Evolutionary conservation across 2,329 filamentous ascomycete genomes (phyloP), one percentile per base, ranked within the genome.

Genomic region (Byssochlamys sp.): DNA sequence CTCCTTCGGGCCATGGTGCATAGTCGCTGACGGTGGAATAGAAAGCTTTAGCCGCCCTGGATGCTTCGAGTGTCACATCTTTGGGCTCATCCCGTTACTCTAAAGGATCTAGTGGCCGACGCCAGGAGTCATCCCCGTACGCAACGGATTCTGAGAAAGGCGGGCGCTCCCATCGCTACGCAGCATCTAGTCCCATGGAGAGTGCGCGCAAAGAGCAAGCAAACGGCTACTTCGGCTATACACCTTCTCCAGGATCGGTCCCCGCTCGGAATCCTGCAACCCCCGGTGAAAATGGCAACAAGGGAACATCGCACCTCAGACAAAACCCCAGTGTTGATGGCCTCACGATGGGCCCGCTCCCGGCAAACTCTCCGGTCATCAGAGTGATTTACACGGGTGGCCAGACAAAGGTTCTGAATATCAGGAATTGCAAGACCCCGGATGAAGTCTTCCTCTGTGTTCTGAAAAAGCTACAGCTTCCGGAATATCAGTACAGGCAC

Each of bases 361-460:
- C 91, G 58, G 82, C 86, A 62, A 89, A 91, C 73, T 90, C 95
- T 71, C 88, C 91, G 59, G 84, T 96, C 60, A 95, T 97, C 62
- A 84, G 91, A 61, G 90, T 96, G 64, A 96, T 97, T 68, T 96
- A 89, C 63, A 94, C 91, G 53, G 90, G 86, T 61, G 94, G 91
- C 55, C 86, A 91, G 60, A 95, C 91, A 53, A 96, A 95, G 69
- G 91, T 96, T 26, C 86, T 99, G 68, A 94, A 94, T 72, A 91
- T 97, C 63, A 88, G 90, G 62, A 89, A 89, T 62, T 96, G 91
- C 80, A 91, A 86, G 68, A 94, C 88, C 4, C 89, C 90, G 60
- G 94, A 96, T 67, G 91, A 97, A 64, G 89, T 97, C 55, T 92
- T 96, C 79, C 82, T 91, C 52, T 88, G 90, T 60, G 95, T 94